Conservation (phyloP, 352 stramenopile genomes). For the Globisporangium iwayamae region DNA sequence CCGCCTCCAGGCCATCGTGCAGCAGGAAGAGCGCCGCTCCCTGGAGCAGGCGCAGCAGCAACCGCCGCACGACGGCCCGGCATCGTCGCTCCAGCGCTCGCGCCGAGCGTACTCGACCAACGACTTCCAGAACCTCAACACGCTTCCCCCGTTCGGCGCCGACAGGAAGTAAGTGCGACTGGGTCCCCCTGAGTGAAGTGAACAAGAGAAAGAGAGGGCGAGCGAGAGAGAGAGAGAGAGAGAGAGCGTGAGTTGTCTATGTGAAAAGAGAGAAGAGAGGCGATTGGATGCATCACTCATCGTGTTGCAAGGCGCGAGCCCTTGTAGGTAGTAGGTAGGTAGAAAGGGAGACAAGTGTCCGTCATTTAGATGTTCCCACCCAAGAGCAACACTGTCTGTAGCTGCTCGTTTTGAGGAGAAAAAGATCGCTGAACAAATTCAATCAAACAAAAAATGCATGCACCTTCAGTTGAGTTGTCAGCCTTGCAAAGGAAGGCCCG, state of each 20-base stretch:
- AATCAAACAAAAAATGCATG: slow-evolving; percentile 3
- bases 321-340: not conserved
- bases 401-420: not conserved
- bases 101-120: slow-evolving; percentile 60
- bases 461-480: not conserved
- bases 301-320: not conserved
- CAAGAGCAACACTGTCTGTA: not conserved
- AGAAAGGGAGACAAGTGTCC: not conserved
- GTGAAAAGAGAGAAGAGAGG: not conserved
- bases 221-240: not conserved
- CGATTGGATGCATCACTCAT: not conserved
- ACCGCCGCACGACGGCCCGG: slow-evolving; percentile 29
- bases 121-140: slow-evolving; percentile 37
- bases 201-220: not conserved
- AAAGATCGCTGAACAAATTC: slow-evolving; percentile 5
- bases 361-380: not conserved
- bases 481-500: not conserved
- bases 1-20: slow-evolving; percentile 60
- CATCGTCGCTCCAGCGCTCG: slow-evolving; percentile 42
- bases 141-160: slow-evolving; percentile 12
- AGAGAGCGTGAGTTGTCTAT: not conserved
- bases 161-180: slow-evolving; percentile 7
- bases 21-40: slow-evolving; percentile 39
- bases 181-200: not conserved
- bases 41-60: slow-evolving; percentile 24